A percentile compares a stretch with the other conserved stretches of the same genome.
Conservation (phyloP, 1,139 yeast genomes). For the Yamadazyma dushanensis region DNA sequence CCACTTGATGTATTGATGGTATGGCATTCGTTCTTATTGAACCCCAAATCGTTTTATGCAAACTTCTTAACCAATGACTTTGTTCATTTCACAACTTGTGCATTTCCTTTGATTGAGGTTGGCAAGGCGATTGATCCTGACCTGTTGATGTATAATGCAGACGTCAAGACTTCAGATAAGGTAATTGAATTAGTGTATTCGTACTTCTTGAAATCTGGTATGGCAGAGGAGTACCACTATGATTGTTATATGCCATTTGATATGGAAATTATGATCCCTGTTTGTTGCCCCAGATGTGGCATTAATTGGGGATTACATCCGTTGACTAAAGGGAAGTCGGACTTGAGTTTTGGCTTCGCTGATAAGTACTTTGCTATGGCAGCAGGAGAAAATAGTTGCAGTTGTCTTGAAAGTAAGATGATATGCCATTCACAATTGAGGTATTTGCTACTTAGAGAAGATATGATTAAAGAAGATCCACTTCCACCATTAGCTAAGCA, state of each 20-base stretch:
- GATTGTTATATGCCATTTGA: conserved; percentile 8
- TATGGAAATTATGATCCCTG: conserved; percentile 4
- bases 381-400: background rate
- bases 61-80: conserved; percentile 24
- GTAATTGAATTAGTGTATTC: conserved; percentile 1
- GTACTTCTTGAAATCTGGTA: background rate
- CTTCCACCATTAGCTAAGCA: too few species aligned
- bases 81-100: conserved; percentile 21
- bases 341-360: background rate
- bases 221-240: conserved; percentile 6
- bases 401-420: conserved; percentile 3
- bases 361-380: background rate
- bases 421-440: too few species aligned
- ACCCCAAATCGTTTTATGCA: conserved; percentile 27
- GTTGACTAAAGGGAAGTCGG: background rate
- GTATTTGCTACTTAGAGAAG: too few species aligned
- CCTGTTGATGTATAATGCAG: conserved; percentile 4
- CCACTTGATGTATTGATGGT: conserved; percentile 41
- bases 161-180: conserved; percentile 2
- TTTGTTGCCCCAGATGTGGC: conserved; percentile 23
- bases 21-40: conserved; percentile 32
- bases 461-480: background rate
- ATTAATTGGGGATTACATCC: background rate
- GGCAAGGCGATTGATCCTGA: conserved; percentile 21
- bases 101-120: conserved; percentile 28